Base-by-base conservation (phyloP, 1,284 basidiomycete species). In the Irpex rosettiformis region DNA sequence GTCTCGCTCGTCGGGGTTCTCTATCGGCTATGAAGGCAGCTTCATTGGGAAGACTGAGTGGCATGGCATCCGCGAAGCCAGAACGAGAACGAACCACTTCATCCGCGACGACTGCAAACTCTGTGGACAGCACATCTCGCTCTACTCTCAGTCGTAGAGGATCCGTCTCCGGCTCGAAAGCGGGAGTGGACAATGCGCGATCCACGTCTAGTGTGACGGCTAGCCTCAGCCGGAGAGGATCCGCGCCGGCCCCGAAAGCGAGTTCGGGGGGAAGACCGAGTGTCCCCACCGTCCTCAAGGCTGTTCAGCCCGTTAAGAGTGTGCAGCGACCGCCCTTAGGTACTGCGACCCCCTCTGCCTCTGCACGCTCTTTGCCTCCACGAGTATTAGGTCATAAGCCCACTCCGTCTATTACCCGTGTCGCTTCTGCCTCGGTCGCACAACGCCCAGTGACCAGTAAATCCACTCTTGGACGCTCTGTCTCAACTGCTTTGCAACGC, bases 291-390 rank as follows among this genome's bases (percentile, higher is more conserved):
- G 22, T 11, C 40, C 49, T n/a, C 7, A 55, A 43, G 29, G 25
- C 40, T 3, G 29, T 30, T 13, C 40, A 30, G 49, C 43, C 10
- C 1, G 49, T 42, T 11, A 52, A 56, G 24, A 29, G 49, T 1
- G 56, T 69, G 4, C 68, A 69, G 49, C 64, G 68, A 13, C 67
- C 66, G 1, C 62, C 62, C 8, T 45, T 49, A 10, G 54, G 60
- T 13, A 52, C 53, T 3, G 47, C 45, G 21, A 25, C 53, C 7
- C 29, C 58, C 3, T 45, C 59, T n/a, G 28, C 45, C 5, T 3
- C 57, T 28, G 24, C 54, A 16, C 53, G 22, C 18, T 27, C 28
- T 5, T 18, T 51, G 8, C 25, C 56, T 4, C 21, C 27, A 37
- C 55, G 55, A 13, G 37, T 25, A 18, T 18, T 24, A 21, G 22